These are phyloP conservation scores for Kwoniella botswanensis DNA, from an alignment of 768 basidiomycete species.

Conservation along the genomic window DNA sequence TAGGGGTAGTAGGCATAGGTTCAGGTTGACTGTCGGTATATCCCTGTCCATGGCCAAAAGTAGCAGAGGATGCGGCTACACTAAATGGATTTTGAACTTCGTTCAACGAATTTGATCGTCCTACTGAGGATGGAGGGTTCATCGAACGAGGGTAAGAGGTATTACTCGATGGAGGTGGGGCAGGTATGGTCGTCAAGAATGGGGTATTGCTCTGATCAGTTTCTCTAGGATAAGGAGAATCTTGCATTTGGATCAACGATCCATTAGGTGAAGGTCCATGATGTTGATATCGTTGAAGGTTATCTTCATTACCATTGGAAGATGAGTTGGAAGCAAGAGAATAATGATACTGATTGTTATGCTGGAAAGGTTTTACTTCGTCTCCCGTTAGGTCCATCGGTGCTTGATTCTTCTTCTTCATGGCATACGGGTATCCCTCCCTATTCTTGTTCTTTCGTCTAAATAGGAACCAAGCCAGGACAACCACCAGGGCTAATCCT, in stretches of 20 bases:
- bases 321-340: not conserved
- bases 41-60: constrained; percentile 6
- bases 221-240: constrained; percentile 10
- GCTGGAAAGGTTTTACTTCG: constrained; percentile 30
- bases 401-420: not conserved
- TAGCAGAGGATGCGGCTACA: constrained; percentile 4
- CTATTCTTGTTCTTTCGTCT: constrained; percentile 4
- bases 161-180: constrained; percentile 25
- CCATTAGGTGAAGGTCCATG: not conserved
- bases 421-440: constrained; percentile 3
- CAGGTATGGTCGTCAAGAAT: constrained; percentile 14
- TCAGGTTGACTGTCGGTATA: not conserved
- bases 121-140: constrained; percentile 16
- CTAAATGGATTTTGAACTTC: constrained; percentile 4
- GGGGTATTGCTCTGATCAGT: constrained; percentile 20
- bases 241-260: not conserved
- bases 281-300: not conserved
- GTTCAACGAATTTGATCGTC: not conserved
- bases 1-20: not conserved
- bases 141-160: constrained; percentile 27
- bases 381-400: constrained; percentile 27
- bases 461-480: constrained; percentile 36
- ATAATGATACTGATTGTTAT: constrained; percentile 6
- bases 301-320: constrained; percentile 6
- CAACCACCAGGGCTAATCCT: constrained; percentile 40